Conservation (phyloP, 345 rosid species). For the Eucalyptus cloeziana region DNA sequence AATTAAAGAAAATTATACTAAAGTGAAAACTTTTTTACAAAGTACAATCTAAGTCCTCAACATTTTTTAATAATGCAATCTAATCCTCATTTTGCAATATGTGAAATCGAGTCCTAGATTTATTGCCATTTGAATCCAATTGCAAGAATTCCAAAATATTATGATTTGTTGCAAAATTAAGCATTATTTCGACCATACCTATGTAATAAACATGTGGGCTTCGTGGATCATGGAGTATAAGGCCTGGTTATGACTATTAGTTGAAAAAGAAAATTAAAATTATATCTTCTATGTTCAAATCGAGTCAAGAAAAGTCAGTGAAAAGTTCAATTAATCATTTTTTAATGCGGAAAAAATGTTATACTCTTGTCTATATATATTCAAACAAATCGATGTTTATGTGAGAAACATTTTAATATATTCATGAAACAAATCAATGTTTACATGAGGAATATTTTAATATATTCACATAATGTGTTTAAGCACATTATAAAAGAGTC, state of each 20-base stretch:
- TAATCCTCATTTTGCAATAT: neutral
- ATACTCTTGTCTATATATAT: neutral
- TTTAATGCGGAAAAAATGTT: no score
- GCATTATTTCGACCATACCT: rapidly evolving
- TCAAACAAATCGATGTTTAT: no score
- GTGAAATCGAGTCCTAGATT: neutral
- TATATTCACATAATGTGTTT: neutral
- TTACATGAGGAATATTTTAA: no score
- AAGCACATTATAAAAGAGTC: neutral
- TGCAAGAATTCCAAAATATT: no score
- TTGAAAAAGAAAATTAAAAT: neutral
- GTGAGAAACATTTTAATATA: rapidly evolving
- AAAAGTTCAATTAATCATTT: neutral
- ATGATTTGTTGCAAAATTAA: neutral
- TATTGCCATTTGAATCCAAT: neutral
- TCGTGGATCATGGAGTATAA: neutral
- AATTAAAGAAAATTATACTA: no score
- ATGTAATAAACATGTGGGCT: neutral
- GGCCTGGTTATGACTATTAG: neutral
- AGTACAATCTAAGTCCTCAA: neutral
- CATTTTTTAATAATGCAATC: neutral
- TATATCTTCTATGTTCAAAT: no score
- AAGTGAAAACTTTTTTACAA: no score
- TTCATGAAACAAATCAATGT: no score
- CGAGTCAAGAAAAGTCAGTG: neutral